Base-by-base conservation (phyloP, 2,329 filamentous ascomycete species). In the Cordyceps tenuipes region DNA sequence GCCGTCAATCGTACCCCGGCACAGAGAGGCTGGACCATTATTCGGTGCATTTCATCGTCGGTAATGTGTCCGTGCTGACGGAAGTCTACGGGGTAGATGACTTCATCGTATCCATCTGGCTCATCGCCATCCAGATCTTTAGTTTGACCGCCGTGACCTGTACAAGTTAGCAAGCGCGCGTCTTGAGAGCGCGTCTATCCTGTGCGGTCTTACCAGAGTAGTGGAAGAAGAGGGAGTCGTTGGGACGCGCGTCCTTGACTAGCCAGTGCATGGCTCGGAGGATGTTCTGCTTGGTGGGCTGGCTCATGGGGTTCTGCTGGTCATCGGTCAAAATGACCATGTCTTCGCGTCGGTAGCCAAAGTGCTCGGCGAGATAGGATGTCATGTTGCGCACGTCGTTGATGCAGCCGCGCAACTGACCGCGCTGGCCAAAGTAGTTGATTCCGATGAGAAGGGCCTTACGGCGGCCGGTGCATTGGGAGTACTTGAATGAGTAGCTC, bases 381-480 rank as follows among this genome's bases (percentile, higher is more conserved):
- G 91, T 96, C 91, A 97, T 96, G 77, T 97, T 97, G 75, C 92
- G 90, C 48, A 97, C 93, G 71, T 97, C 93, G 71, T 97, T 97
- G 78, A 97, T 97, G 70, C 93, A 97, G 50, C 93, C 93, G 61
- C 91, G 82, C 52, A 97, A 80, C 78, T 97, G 90, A 31, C 92
- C 92, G 61, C 90, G 85, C 75, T 97, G 92, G 56, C 89, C 87
- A 71, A 97, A 97, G 76, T 97, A 97, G 76, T 97, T 97, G 79
- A 97, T 96, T 59, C 93, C 93, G 66, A 97, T 93, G 63, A 97
- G 75, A 34, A 97, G 77, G 5, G 92, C 93, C 77, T 97, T 97
- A 70, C 92, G 81, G 67, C 86, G 85, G 50, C 92, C 93, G 5
- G 89, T 95, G 72, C 92, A 97, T 65, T 88, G 88, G 51, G 91